These are phyloP conservation scores for Neoarthrinium moseri DNA, from an alignment of 2,329 filamentous ascomycete genomes.

Conservation along the genomic window DNA sequence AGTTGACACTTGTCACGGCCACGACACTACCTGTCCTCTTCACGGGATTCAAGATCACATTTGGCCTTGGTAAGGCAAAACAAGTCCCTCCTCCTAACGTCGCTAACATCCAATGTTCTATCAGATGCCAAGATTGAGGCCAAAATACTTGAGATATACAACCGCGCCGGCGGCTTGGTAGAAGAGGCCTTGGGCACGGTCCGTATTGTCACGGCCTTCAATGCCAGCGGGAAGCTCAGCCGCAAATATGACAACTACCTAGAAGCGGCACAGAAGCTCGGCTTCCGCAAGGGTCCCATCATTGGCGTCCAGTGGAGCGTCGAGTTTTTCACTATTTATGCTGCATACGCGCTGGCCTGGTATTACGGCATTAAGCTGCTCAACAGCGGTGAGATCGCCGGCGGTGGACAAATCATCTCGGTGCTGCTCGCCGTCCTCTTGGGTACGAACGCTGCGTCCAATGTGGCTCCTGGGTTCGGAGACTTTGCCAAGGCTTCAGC, in stretches of 20 bases:
- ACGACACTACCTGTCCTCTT: too few relatives aligned
- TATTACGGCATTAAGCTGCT: constrained; percentile 43
- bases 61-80: too few relatives aligned
- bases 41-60: too few relatives aligned
- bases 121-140: constrained; percentile 24
- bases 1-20: constrained; percentile 44
- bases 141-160: constrained; percentile 29
- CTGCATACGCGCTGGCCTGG: constrained; percentile 41
- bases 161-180: constrained; percentile 32
- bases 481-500: too few relatives aligned
- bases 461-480: too few relatives aligned
- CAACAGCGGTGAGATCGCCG: constrained; percentile 32
- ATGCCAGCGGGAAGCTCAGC: constrained; percentile 35
- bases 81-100: too few relatives aligned
- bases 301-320: constrained; percentile 36
- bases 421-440: constrained; percentile 38
- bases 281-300: constrained; percentile 36
- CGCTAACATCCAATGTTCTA: too few relatives aligned
- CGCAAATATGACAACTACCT: constrained; percentile 38
- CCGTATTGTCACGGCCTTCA: constrained; percentile 42
- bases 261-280: constrained; percentile 31
- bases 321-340: constrained; percentile 40
- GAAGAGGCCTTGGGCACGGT: constrained; percentile 36
- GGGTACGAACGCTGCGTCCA: too few relatives aligned
- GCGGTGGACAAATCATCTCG: too few relatives aligned